These are phyloP conservation scores for Yarrowia keelungensis DNA, from an alignment of 805 yeast genomes.

Conservation along the genomic window DNA sequence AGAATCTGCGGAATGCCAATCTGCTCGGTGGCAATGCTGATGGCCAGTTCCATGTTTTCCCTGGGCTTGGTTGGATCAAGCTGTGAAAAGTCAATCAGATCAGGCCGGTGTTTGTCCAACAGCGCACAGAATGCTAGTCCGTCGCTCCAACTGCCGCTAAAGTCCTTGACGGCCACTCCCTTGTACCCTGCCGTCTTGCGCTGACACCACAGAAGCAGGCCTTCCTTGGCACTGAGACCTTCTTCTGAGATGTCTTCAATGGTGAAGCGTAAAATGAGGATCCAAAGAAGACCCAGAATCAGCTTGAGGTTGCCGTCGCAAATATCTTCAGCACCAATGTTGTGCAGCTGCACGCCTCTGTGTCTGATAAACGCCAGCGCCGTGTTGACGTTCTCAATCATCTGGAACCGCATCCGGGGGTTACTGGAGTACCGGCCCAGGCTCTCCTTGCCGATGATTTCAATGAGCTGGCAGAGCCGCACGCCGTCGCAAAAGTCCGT, in stretches of 20 bases:
- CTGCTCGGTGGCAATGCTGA: slow-evolving; percentile 55
- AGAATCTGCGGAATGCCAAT: slow-evolving; percentile 61
- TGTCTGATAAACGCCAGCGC: slow-evolving; percentile 51
- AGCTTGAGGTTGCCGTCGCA: slow-evolving; percentile 94
- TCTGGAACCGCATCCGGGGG: slow-evolving; percentile 52
- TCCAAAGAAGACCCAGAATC: slow-evolving; percentile 89
- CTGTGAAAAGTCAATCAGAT: slow-evolving; percentile 51
- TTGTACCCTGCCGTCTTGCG: slow-evolving; percentile 52
- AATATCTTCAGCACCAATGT: slow-evolving; percentile 76
- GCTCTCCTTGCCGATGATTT: slow-evolving; percentile 50
- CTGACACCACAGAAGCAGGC: slow-evolving; percentile 63
- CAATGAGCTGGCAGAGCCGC: slow-evolving; percentile 50
- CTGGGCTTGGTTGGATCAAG: slow-evolving; percentile 47
- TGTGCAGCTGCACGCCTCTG: slow-evolving; percentile 50
- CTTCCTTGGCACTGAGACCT: slow-evolving; percentile 54
- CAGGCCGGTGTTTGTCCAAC: slow-evolving; percentile 54
- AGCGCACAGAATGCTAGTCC: slow-evolving; percentile 59
- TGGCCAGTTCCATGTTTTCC: slow-evolving; percentile 51
- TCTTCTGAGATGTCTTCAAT: slow-evolving; percentile 52
- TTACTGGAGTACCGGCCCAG: slow-evolving; percentile 49
- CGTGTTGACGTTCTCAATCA: slow-evolving; percentile 51
- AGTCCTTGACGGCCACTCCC: slow-evolving; percentile 56
- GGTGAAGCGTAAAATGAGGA: slow-evolving; percentile 51
- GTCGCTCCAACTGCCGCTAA: slow-evolving; percentile 62
- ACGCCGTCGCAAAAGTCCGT: slow-evolving; percentile 51